Percentiles rank a stretch among this genome's conserved stretches.
Evolutionary conservation across 1,284 basidiomycete genomes (phyloP).

Genomic region (Neotropicomus parvogracilis): DNA sequence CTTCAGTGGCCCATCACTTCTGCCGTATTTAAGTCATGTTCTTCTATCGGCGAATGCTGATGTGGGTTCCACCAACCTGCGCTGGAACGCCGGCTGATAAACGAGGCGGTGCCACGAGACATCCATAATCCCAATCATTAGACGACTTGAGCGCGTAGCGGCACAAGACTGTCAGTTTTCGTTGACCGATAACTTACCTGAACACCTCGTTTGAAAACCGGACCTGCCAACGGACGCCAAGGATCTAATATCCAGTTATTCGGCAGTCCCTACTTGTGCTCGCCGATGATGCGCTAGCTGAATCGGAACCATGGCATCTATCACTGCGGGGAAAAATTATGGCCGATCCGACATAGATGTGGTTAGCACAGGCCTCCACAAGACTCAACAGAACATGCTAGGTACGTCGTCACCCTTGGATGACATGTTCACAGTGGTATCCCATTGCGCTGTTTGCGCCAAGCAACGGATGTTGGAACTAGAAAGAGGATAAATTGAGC

Average conservation of each 20-base stretch:
- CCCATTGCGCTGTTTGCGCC: neutral
- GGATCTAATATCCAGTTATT: neutral
- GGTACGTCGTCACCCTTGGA: constrained; percentile 10
- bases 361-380: neutral
- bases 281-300: constrained; percentile 1
- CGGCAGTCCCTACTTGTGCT: neutral
- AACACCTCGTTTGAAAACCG: constrained; percentile 29
- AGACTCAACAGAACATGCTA: neutral
- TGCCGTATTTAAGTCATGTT: constrained; percentile 25
- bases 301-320: constrained; percentile 5
- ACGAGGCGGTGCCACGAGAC: constrained; percentile 4
- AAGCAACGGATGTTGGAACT: neutral
- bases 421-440: neutral
- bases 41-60: constrained; percentile 9
- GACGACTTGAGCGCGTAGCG: neutral
- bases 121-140: constrained; percentile 1
- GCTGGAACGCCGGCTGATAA: constrained; percentile 5
- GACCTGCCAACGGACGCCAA: constrained; percentile 9
- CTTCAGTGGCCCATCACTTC: neutral
- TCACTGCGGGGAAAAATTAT: neutral
- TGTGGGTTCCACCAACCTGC: neutral
- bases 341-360: constrained; percentile 2
- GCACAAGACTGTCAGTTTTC: neutral
- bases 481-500: neutral
- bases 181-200: constrained; percentile 16